Percentiles rank a stretch among this genome's conserved stretches.
Conservation (phyloP, 805 yeast genomes). For the Candida methanosorbosa region DNA sequence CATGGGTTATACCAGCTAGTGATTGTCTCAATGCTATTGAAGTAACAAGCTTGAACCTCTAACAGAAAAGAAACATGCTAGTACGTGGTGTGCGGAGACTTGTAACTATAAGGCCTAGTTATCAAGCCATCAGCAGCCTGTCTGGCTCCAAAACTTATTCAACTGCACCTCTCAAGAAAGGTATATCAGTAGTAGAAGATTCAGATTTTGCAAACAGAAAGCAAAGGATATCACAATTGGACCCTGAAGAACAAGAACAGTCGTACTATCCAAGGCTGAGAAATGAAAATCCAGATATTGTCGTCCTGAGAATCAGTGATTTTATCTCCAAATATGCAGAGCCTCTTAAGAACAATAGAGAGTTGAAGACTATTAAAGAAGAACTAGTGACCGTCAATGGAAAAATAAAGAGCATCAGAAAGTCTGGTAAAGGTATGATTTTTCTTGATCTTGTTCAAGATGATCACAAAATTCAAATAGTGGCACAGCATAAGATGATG, state of each 20-base stretch:
- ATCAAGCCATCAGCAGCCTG: too few relatives aligned
- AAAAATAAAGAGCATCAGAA: conserved; percentile 46
- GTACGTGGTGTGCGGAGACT: too few relatives aligned
- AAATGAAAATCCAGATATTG: conserved; percentile 1
- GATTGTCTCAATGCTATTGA: too few relatives aligned
- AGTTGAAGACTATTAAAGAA: conserved; percentile 13
- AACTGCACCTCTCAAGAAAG: too few relatives aligned
- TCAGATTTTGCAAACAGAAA: conserved; percentile 26
- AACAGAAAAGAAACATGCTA: too few relatives aligned
- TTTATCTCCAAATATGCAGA: conserved; percentile 25
- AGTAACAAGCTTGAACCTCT: too few relatives aligned
- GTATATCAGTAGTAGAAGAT: conserved; percentile 18
- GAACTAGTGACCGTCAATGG: conserved; percentile 37
- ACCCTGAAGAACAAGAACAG: conserved; percentile 11
- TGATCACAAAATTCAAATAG: conserved; percentile 46
- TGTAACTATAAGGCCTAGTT: too few relatives aligned
- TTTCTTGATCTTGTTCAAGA: conserved; percentile 68
- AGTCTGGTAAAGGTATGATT: conserved; percentile 58
- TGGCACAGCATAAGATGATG: conserved; percentile 45
- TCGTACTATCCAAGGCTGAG: conserved; percentile 17
- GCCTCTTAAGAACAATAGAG: conserved; percentile 14
- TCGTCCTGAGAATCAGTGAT: conserved; percentile 26
- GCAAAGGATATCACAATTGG: conserved; percentile 6
- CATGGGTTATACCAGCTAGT: too few relatives aligned
- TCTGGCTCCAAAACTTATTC: too few relatives aligned